Conservation (phyloP, 495 filamentous ascomycete species). For the Lophiotrema nucula region DNA sequence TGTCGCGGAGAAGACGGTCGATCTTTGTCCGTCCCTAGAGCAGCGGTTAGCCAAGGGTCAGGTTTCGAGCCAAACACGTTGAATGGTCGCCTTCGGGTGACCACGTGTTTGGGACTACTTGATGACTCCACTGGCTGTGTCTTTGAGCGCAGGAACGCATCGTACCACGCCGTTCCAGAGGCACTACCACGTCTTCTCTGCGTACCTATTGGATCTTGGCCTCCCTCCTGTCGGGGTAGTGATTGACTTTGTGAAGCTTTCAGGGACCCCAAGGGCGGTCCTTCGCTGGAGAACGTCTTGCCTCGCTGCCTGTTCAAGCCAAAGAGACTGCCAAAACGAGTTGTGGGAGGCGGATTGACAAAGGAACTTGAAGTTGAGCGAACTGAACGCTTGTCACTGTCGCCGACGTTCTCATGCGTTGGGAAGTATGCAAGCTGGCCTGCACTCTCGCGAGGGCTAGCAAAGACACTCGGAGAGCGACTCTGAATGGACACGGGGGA, state of each 20-base stretch:
- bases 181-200: constrained; percentile 29
- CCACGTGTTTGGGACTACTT: constrained; percentile 30
- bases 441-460: constrained; percentile 41
- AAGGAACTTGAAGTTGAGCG: constrained; percentile 41
- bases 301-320: constrained; percentile 40
- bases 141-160: constrained; percentile 28
- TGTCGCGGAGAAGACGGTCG: constrained; percentile 40
- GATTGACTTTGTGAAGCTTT: constrained; percentile 41
- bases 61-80: constrained; percentile 36
- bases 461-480: constrained; percentile 41
- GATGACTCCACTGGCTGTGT: constrained; percentile 30
- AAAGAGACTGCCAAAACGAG: constrained; percentile 41
- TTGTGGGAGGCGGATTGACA: constrained; percentile 15
- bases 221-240: constrained; percentile 40
- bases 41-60: constrained; percentile 32
- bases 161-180: constrained; percentile 32
- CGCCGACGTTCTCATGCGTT: constrained; percentile 33
- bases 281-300: constrained; percentile 41
- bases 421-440: constrained; percentile 36
- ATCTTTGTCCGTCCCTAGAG: constrained; percentile 22
- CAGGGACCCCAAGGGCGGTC: constrained; percentile 39
- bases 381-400: constrained; percentile 41
- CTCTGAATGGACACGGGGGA: constrained; percentile 40
- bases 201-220: constrained; percentile 25
- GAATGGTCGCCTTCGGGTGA: constrained; percentile 30